Percentiles rank a stretch among this genome's conserved stretches.
These are phyloP conservation scores for Chalciporus pseudorubinellus DNA, from an alignment of 768 basidiomycete genomes.

Conservation along the genomic window DNA sequence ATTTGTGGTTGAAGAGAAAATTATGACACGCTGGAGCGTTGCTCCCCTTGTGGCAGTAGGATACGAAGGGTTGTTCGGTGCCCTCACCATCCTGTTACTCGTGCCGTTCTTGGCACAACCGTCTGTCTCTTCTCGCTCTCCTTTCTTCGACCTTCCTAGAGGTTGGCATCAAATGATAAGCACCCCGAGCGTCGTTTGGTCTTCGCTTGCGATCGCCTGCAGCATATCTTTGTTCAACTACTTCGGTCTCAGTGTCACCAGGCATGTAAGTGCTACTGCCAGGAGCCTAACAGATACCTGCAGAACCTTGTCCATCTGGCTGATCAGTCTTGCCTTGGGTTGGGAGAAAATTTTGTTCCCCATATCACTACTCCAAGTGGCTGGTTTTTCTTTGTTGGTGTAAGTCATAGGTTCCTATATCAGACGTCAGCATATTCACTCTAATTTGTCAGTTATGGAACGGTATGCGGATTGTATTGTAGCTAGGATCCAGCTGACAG, in stretches of 20 bases:
- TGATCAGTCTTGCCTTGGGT: conserved; percentile 82
- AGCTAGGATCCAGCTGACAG: conserved; percentile 6
- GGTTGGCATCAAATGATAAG: conserved; percentile 88
- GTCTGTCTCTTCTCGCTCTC: conserved; percentile 56
- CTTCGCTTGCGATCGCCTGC: conserved; percentile 67
- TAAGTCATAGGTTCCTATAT: conserved; percentile 43
- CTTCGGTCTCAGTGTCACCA: conserved; percentile 90
- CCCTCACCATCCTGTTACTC: conserved; percentile 70
- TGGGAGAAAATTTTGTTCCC: conserved; percentile 89
- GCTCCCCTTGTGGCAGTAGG: conserved; percentile 92
- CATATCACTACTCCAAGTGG: conserved; percentile 75
- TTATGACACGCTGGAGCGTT: conserved; percentile 84
- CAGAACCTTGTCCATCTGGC: conserved; percentile 94
- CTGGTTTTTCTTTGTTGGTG: conserved; percentile 87
- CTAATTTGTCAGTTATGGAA: conserved; percentile 65
- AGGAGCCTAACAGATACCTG: conserved; percentile 92
- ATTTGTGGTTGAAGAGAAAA: conserved; percentile 96
- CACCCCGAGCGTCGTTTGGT: conserved; percentile 68
- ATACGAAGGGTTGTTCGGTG: conserved; percentile 90
- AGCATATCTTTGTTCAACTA: conserved; percentile 84
- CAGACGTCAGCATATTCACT: conserved; percentile 9
- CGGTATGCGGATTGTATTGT: conserved; percentile 45
- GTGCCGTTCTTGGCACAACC: conserved; percentile 79
- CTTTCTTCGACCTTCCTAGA: conserved; percentile 84
- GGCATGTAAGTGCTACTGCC: conserved; percentile 89